These are phyloP conservation scores for Porphyrellus cyaneotinctus DNA, from an alignment of 768 basidiomycete genomes.

Conservation along the genomic window DNA sequence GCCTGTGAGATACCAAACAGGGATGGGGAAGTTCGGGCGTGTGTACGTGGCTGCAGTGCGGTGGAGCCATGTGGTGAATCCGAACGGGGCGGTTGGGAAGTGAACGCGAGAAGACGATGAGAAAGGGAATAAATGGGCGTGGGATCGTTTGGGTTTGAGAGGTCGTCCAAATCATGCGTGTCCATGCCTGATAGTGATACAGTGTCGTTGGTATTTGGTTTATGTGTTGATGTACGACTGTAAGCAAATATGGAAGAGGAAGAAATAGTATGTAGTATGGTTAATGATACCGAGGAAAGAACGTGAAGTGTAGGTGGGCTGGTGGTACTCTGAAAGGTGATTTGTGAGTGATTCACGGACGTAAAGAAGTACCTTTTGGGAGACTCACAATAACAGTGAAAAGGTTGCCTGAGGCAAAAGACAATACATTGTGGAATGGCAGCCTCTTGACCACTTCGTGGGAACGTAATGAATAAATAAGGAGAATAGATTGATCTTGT, in stretches of 20 bases:
- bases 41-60: conserved; percentile 20
- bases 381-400: conserved; percentile 57
- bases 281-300: conserved; percentile 52
- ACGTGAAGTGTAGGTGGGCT: conserved; percentile 53
- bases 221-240: conserved; percentile 32
- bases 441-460: conserved; percentile 51
- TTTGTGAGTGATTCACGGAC: neutral
- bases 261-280: conserved; percentile 47
- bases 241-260: conserved; percentile 45
- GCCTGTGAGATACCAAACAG: conserved; percentile 41
- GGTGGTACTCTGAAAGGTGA: conserved; percentile 48
- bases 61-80: conserved; percentile 18
- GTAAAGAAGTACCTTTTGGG: neutral
- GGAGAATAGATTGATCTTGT: conserved; percentile 26
- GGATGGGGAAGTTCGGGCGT: conserved; percentile 19
- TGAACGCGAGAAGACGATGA: conserved; percentile 60
- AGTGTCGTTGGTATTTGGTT: conserved; percentile 35
- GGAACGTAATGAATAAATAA: conserved; percentile 44
- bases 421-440: conserved; percentile 38
- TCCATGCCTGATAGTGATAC: conserved; percentile 40
- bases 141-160: conserved; percentile 22
- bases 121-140: conserved; percentile 49
- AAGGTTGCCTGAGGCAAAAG: conserved; percentile 43
- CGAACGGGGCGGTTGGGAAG: conserved; percentile 34
- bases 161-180: conserved; percentile 15